These are phyloP conservation scores for Pezicula carpinea DNA, from an alignment of 2,329 filamentous ascomycete species.

Conservation along the genomic window DNA sequence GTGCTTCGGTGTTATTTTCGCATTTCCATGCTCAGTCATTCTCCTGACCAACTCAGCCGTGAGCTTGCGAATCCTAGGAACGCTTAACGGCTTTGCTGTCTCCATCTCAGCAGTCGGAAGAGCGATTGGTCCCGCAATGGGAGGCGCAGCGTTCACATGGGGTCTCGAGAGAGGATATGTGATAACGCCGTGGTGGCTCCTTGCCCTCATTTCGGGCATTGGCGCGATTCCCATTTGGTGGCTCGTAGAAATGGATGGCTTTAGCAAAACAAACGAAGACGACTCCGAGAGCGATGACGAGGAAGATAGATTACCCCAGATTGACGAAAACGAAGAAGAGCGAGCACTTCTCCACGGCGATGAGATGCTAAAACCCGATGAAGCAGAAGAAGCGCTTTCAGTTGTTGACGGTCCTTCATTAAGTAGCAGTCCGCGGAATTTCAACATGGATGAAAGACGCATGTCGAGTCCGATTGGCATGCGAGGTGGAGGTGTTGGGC, in stretches of 20 bases:
- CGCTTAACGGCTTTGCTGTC: slow-evolving; percentile 86
- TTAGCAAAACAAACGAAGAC: slow-evolving; percentile 38
- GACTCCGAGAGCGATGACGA: slow-evolving; percentile 30
- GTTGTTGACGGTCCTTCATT: slow-evolving; percentile 13
- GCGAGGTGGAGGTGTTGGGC: slow-evolving; percentile 23
- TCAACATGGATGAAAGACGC: slow-evolving; percentile 12
- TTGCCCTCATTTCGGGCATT: slow-evolving; percentile 58
- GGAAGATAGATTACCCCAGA: slow-evolving; percentile 6
- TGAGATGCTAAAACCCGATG: slow-evolving; percentile 11
- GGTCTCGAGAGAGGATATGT: slow-evolving; percentile 74
- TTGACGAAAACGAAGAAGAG: slow-evolving; percentile 12
- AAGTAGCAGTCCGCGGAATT: slow-evolving; percentile 1
- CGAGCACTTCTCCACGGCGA: slow-evolving; percentile 17
- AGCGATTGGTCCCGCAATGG: slow-evolving; percentile 70
- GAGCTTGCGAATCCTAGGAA: slow-evolving; percentile 74
- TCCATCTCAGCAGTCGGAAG: slow-evolving; percentile 76
- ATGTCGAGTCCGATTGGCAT: slow-evolving; percentile 27
- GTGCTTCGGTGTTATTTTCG: slow-evolving; percentile 71
- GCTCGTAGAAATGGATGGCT: slow-evolving; percentile 69
- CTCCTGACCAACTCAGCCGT: slow-evolving; percentile 82
- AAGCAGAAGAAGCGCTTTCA: slow-evolving; percentile 21
- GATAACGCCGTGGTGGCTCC: slow-evolving; percentile 75
- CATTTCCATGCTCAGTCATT: slow-evolving; percentile 86
- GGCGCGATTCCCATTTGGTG: slow-evolving; percentile 70
- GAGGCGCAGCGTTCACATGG: slow-evolving; percentile 68